phyloP scores from a whole-genome alignment of 1,284 basidiomycete genomes.

The Takashimella tepidaria region DNA sequence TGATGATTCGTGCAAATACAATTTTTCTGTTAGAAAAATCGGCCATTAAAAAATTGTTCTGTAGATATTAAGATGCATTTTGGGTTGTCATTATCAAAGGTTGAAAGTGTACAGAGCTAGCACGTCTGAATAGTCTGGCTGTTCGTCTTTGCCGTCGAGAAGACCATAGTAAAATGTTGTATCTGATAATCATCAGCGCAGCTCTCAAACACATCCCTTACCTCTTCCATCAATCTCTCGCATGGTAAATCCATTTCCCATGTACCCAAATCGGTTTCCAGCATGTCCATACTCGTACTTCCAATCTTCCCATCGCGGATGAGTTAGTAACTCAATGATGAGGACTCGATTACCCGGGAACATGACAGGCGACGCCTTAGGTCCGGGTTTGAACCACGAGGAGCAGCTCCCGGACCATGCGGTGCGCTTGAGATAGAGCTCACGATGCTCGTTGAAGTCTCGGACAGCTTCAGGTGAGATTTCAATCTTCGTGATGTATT shows the following conservation, averaged over 20 bases:
- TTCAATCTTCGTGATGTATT: slow-evolving; percentile 23
- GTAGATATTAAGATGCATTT: neutral
- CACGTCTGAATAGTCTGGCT: slow-evolving; percentile 18
- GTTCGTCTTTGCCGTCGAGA: slow-evolving; percentile 13
- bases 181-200: slow-evolving; percentile 3
- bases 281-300: slow-evolving; percentile 23
- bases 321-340: slow-evolving; percentile 26
- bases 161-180: slow-evolving; percentile 19
- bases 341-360: slow-evolving; percentile 20
- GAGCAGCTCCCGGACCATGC: slow-evolving; percentile 27
- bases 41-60: too few relatives aligned
- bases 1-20: too few relatives aligned
- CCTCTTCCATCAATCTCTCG: slow-evolving; percentile 25
- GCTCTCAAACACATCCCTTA: neutral
- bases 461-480: slow-evolving; percentile 24
- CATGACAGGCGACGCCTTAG: slow-evolving; percentile 16
- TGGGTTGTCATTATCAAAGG: neutral
- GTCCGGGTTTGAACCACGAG: slow-evolving; percentile 27
- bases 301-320: slow-evolving; percentile 39
- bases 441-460: slow-evolving; percentile 35
- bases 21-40: too few relatives aligned
- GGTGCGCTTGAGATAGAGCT: slow-evolving; percentile 25
- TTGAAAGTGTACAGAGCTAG: slow-evolving; percentile 12
- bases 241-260: slow-evolving; percentile 30
- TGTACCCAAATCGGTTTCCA: slow-evolving; percentile 26